Base-by-base conservation (phyloP, 805 yeast species). In the Sugiyamaella valdiviana region DNA sequence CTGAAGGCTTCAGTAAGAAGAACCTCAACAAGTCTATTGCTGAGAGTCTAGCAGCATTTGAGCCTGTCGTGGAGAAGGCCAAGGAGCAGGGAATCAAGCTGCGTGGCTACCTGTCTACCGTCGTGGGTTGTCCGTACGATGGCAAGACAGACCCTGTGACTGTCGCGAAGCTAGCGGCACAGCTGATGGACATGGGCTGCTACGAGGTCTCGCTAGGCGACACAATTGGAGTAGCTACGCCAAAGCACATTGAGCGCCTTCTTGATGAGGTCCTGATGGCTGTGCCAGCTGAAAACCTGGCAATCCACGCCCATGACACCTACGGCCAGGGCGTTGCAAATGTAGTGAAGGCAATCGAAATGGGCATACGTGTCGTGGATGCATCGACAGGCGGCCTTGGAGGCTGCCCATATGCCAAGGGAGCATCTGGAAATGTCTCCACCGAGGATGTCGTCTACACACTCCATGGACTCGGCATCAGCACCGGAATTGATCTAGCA, bases 401-500 rank as follows among this genome's bases (percentile, higher is more conserved):
- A 17, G 67, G 67, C n/a, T 63, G 67, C 39, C 67, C 67, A 2
- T 63, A 59, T 41, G 64, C 67, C 20, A 61, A 61, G 42, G 66
- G 67, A 2, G 65, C 67, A 4, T 57, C 61, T 6, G 67, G 67
- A 3, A 63, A 62, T 39, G 65, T 61, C 10, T 56, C 66, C 4
- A 62, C 67, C 6, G 67, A 63, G 43, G 66, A 63, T 39, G 60
- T 63, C 4, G 63, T 61, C 14, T 63, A 63, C 39, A 56, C 61
- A 4, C 51, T 63, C 9, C 57, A 60, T 37, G 63, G 63, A 2
- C 49, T 59, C 7, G 67, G 67, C 9, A 52, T 47, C 44, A 56
- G 54, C 5, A 63, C 65, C 2, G 65, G 65, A 12, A 49, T 63
- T 24, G 59, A 63, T 42, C 48, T 63, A 14, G 35, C 36, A n/a